A percentile compares a stretch with the other conserved stretches of the same genome.
These are phyloP conservation scores for Antonospora locustae DNA, from an alignment of 371 early-diverging fungal species.

Conservation along the genomic window DNA sequence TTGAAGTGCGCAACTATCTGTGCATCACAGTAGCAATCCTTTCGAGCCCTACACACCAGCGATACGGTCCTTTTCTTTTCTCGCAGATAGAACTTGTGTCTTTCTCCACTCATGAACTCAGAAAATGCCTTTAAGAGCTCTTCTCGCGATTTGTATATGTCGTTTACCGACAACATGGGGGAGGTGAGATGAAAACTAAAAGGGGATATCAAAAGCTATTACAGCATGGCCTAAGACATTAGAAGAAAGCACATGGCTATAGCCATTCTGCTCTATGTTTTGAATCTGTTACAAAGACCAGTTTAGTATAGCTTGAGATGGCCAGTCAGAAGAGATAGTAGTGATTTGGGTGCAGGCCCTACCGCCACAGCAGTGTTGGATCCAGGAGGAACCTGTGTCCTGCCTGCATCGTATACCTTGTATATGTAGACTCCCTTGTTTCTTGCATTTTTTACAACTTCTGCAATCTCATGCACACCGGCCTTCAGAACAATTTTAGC, in stretches of 20 bases:
- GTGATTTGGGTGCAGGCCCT: constrained; percentile 26
- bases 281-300: too few species aligned
- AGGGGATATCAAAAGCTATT: neutral
- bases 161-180: constrained; percentile 40
- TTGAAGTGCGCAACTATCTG: constrained; percentile 36
- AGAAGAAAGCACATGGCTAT: too few species aligned
- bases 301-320: constrained; percentile 5
- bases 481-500: constrained; percentile 47
- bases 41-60: constrained; percentile 48
- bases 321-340: constrained; percentile 1
- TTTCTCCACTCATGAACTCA: constrained; percentile 38
- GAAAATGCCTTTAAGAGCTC: constrained; percentile 45
- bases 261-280: too few species aligned
- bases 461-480: constrained; percentile 22
- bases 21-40: constrained; percentile 50
- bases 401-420: constrained; percentile 52
- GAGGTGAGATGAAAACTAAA: constrained; percentile 18
- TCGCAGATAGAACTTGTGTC: constrained; percentile 36
- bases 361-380: constrained; percentile 48
- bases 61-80: constrained; percentile 38
- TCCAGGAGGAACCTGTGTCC: constrained; percentile 53
- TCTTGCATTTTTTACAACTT: constrained; percentile 10
- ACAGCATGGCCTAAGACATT: too few species aligned
- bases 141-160: constrained; percentile 46
- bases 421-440: constrained; percentile 10